These are phyloP conservation scores for Russula virescens DNA, from an alignment of 768 basidiomycete genomes.

Conservation along the genomic window DNA sequence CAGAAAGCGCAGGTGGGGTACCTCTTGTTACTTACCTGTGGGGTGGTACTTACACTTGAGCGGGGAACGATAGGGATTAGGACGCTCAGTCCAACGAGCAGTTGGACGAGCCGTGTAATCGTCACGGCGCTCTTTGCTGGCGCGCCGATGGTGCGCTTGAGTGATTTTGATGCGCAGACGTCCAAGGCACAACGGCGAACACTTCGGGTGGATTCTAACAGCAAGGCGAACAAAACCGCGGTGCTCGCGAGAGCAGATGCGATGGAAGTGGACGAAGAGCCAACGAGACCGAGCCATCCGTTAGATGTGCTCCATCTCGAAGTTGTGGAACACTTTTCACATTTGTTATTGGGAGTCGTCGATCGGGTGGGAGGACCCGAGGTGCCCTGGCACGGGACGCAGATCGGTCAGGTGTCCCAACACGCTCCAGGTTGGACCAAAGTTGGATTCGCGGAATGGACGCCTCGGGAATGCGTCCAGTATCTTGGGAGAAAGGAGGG, in stretches of 20 bases:
- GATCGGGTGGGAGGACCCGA: constrained; percentile 47
- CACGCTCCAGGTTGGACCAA: constrained; percentile 51
- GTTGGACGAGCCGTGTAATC: constrained; percentile 47
- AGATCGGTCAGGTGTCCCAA: constrained; percentile 39
- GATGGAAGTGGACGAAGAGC: constrained; percentile 58
- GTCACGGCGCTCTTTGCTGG: constrained; percentile 42
- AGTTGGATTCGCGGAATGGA: constrained; percentile 47
- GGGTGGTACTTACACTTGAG: not conserved
- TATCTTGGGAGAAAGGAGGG: constrained; percentile 45
- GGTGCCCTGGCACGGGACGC: constrained; percentile 29
- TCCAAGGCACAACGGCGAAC: constrained; percentile 25
- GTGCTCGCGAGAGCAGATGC: constrained; percentile 27
- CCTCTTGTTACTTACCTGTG: not conserved
- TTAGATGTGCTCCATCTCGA: constrained; percentile 63
- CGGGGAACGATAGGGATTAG: constrained; percentile 5
- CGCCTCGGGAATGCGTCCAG: constrained; percentile 47
- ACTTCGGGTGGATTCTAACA: constrained; percentile 14
- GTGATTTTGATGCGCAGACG: constrained; percentile 34
- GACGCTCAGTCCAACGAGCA: constrained; percentile 19
- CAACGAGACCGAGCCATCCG: constrained; percentile 45
- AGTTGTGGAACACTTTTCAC: constrained; percentile 62
- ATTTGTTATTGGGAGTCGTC: constrained; percentile 53
- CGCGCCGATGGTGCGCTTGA: constrained; percentile 30
- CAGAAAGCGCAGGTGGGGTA: constrained; percentile 32
- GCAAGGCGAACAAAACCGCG: constrained; percentile 24